Conservation (phyloP, 2,329 filamentous ascomycete species). For the Thielaviopsis populi region DNA sequence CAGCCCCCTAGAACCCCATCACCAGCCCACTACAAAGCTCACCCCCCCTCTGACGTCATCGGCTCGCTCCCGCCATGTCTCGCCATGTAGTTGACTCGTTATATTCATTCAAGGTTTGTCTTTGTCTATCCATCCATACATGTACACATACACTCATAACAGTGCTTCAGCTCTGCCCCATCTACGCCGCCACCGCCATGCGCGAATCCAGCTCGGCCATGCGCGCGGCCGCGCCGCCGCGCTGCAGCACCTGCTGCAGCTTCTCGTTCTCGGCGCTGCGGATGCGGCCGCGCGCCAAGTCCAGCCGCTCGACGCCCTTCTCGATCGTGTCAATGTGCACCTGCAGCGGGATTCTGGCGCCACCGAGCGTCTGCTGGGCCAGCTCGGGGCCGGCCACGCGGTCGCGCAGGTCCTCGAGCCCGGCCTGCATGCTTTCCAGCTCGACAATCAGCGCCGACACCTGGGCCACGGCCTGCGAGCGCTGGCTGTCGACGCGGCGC, state of each 20-base stretch:
- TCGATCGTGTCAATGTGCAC: constrained; percentile 66
- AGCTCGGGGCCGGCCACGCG: constrained; percentile 52
- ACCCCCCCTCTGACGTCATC: not conserved
- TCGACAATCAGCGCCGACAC: constrained; percentile 57
- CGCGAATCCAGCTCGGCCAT: constrained; percentile 14
- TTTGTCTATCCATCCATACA: constrained; percentile 7
- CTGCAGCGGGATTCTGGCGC: constrained; percentile 41
- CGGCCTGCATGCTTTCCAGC: constrained; percentile 55
- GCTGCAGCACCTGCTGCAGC: constrained; percentile 37
- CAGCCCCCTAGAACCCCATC: not conserved
- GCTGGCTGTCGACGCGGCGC: constrained; percentile 48
- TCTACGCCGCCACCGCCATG: not conserved
- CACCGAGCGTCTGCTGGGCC: constrained; percentile 30
- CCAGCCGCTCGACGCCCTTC: constrained; percentile 55
- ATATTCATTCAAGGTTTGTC: constrained; percentile 7
- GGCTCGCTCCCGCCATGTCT: not conserved
- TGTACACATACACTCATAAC: constrained; percentile 1
- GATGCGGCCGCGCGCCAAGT: constrained; percentile 45
- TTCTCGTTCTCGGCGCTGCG: constrained; percentile 44
- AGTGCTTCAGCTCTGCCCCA: not conserved
- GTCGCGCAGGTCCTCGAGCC: constrained; percentile 56
- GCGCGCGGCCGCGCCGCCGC: constrained; percentile 22
- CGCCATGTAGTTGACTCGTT: not conserved
- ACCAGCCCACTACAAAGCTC: not conserved
- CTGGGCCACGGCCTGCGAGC: constrained; percentile 49